Evolutionary conservation across 225 moss, liverwort and hornwort species (phyloP).

Genomic region (Bryum argenteum): DNA sequence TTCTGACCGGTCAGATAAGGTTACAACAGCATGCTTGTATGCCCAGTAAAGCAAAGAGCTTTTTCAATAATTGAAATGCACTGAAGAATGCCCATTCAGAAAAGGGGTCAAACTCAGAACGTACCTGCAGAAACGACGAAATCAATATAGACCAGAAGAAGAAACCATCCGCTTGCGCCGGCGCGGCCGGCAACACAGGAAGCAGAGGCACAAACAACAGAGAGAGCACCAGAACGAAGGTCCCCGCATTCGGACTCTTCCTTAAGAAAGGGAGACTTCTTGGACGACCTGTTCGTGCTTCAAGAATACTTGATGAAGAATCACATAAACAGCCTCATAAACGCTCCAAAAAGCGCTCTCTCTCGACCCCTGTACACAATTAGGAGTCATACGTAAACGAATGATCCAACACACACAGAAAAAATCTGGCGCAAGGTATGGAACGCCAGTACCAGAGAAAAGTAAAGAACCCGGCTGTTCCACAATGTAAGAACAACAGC

Average conservation of each 20-base stretch:
- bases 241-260: constrained; percentile 69
- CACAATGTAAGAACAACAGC: neutral
- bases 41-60: constrained; percentile 1
- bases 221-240: constrained; percentile 85
- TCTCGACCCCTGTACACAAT: constrained; percentile 31
- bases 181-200: constrained; percentile 82
- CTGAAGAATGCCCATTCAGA: constrained; percentile 13
- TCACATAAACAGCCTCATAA: constrained; percentile 23
- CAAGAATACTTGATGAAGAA: constrained; percentile 17
- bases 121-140: constrained; percentile 42
- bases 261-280: constrained; percentile 20
- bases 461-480: neutral
- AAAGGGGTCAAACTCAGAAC: constrained; percentile 7
- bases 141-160: constrained; percentile 65
- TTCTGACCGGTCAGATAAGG: neutral
- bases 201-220: constrained; percentile 81
- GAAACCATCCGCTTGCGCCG: constrained; percentile 79
- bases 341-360: constrained; percentile 13
- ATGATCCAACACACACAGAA: constrained; percentile 3
- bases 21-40: neutral
- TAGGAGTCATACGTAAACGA: constrained; percentile 8
- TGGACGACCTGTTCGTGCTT: constrained; percentile 16
- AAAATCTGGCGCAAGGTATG: neutral
- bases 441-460: constrained; percentile 4
- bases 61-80: constrained; percentile 2